Evolutionary conservation across 306 rosid genomes (phyloP).

Genomic region (Prunus mume): DNA sequence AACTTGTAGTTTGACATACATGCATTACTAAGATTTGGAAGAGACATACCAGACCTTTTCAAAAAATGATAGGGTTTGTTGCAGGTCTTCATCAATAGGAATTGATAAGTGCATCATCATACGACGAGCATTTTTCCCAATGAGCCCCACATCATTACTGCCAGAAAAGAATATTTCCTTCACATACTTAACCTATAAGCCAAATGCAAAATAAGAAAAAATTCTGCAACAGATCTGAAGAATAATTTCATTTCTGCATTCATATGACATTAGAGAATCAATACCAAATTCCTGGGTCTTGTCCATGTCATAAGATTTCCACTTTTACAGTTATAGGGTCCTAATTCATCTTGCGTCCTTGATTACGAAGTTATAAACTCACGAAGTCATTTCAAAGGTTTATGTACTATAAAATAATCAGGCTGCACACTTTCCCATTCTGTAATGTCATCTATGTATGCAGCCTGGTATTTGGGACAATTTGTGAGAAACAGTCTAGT

Average conservation of each 20-base stretch:
- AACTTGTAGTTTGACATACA: not conserved
- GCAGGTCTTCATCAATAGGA: constrained; percentile 75
- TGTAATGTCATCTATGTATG: not conserved
- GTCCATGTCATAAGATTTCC: not conserved
- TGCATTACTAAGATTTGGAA: not conserved
- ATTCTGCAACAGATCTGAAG: constrained; percentile 1
- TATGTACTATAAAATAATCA: not conserved
- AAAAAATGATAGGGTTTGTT: constrained; percentile 73
- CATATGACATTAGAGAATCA: not conserved
- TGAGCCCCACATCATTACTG: constrained; percentile 26
- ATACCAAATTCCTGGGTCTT: not conserved
- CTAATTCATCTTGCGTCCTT: not conserved
- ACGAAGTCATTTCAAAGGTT: not conserved
- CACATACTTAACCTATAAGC: constrained; percentile 60
- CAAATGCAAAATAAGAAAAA: constrained; percentile 36
- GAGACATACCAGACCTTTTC: constrained; percentile 52
- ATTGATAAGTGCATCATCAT: constrained; percentile 70
- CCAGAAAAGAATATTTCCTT: constrained; percentile 67
- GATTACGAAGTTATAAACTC: not conserved
- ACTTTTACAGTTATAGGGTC: not conserved
- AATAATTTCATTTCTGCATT: not conserved
- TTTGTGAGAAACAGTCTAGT: not conserved
- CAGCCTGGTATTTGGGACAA: not conserved
- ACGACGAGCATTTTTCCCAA: constrained; percentile 54
- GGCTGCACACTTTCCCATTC: not conserved